Evolutionary conservation across 257 asterid species (phyloP).

Genomic region (Rhazya stricta): DNA sequence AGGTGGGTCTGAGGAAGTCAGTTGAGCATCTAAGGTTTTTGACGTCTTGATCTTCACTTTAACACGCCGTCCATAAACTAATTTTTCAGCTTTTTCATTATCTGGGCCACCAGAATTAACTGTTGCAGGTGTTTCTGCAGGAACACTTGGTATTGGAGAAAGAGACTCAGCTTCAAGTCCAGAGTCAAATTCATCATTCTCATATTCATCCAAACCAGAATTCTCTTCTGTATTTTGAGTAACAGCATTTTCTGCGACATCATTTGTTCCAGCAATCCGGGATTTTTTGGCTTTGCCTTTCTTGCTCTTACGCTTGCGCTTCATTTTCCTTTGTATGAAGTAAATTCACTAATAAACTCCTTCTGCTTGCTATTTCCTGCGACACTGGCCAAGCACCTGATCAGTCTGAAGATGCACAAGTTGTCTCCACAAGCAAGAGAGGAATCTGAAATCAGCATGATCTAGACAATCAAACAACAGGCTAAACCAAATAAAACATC

Average conservation of each 20-base stretch:
- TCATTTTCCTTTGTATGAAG: conserved; percentile 39
- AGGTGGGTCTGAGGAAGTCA: conserved; percentile 48
- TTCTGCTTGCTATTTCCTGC: not conserved
- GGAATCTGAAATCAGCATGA: not conserved
- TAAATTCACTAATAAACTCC: not conserved
- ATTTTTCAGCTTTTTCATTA: conserved; percentile 46
- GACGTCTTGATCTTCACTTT: conserved; percentile 84
- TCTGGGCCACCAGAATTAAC: conserved; percentile 32
- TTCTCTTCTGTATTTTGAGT: conserved; percentile 45
- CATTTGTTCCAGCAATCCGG: conserved; percentile 38
- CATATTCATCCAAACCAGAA: conserved; percentile 52
- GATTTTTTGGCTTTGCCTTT: conserved; percentile 67
- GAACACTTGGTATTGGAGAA: conserved; percentile 37
- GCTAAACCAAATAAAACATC: not conserved
- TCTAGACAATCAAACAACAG: not conserved
- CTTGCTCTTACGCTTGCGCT: conserved; percentile 65
- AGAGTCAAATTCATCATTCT: conserved; percentile 64
- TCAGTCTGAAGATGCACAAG: not conserved
- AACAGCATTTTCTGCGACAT: conserved; percentile 44
- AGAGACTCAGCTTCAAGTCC: conserved; percentile 62
- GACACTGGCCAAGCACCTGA: not conserved
- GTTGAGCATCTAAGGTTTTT: conserved; percentile 59
- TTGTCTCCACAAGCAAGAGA: not conserved
- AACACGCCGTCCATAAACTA: conserved; percentile 64
- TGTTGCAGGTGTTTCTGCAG: conserved; percentile 34